These are phyloP conservation scores for Suhomyces chickasaworum DNA, from an alignment of 1,139 yeast species.

Conservation along the genomic window DNA sequence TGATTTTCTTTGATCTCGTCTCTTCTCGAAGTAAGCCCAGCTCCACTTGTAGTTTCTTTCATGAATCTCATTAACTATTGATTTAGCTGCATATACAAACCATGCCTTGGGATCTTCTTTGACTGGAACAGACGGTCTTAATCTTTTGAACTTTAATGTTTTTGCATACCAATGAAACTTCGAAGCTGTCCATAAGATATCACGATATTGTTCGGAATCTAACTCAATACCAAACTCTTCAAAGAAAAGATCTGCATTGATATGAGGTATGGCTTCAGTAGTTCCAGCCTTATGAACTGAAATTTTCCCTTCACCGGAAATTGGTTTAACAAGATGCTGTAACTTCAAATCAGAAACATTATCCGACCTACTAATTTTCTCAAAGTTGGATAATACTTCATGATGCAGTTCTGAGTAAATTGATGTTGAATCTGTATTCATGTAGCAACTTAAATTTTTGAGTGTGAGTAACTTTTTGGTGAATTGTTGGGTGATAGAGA, in stretches of 20 bases:
- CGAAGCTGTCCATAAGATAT: constrained; percentile 79
- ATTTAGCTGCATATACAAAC: constrained; percentile 77
- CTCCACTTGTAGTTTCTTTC: constrained; percentile 81
- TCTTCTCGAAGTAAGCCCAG: constrained; percentile 76
- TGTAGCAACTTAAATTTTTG: constrained; percentile 75
- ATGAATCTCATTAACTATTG: constrained; percentile 77
- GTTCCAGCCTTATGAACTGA: constrained; percentile 80
- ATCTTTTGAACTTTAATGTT: constrained; percentile 71
- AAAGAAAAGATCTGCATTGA: constrained; percentile 74
- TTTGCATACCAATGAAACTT: constrained; percentile 76
- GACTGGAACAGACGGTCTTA: constrained; percentile 64
- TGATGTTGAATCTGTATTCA: constrained; percentile 72
- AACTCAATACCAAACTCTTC: constrained; percentile 85
- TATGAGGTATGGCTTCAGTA: constrained; percentile 68
- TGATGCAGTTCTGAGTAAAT: constrained; percentile 49
- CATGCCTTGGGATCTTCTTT: constrained; percentile 75
- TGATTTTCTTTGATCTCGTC: constrained; percentile 69
- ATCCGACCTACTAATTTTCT: constrained; percentile 27
- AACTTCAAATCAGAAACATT: constrained; percentile 28
- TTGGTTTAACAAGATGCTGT: constrained; percentile 82
- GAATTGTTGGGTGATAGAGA: constrained; percentile 65
- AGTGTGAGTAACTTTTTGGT: constrained; percentile 80
- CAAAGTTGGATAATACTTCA: constrained; percentile 46
- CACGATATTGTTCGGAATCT: constrained; percentile 83
- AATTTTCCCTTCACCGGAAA: constrained; percentile 82